Base-by-base conservation (phyloP, 2,329 filamentous ascomycete species). In the Verticillium isaacii region DNA sequence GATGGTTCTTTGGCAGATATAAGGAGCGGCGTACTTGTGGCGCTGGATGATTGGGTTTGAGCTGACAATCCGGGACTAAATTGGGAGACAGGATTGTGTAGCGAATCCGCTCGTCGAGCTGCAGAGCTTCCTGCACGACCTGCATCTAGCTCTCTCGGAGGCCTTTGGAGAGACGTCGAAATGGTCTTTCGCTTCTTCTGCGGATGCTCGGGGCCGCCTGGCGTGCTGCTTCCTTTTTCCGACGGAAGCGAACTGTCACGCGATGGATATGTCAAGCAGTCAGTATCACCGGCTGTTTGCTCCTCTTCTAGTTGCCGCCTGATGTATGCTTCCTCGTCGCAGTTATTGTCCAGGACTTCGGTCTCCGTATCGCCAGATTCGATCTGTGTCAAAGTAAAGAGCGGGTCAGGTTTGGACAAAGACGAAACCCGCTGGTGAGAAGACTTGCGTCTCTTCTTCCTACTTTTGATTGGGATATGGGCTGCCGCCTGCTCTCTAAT, bases 341-440 rank as follows among this genome's bases (percentile, higher is more conserved):
- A 61, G 5, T 73, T 71, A 19, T 11, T 12, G 0, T 60, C 62
- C 12, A 61, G 60, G 12, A 6, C 45, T 8, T 61, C 29, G 2
- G 29, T 36, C 2, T 66, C 63, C 7, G 60, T 61, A 32, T 74
- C 71, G 0, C 56, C 15, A n/a, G 37, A 60, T 23, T 25, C 45
- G 19, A 14, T 4, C 3, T n/a, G 45, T 19, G 9, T 11, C 19
- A 52, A 6, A 2, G 19, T 25, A n/a, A 3, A 11, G 19, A 12
- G 45, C 3, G 45, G 9, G 1, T 70, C 67, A 2, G 76, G 77
- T 1, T 72, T 76, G 1, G 71, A 72, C 2, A 78, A 65, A 68
- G 78, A 74, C 5, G 70, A 70, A 0, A 23, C 70, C 62, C 69
- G 74, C 3, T 69, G 69, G 19, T 66, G 65, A 1, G 64, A 59